A percentile compares a stretch with the other conserved stretches of the same genome.
phyloP scores from a whole-genome alignment of 2,329 filamentous ascomycete genomes.

The Cytospora piceicola region DNA sequence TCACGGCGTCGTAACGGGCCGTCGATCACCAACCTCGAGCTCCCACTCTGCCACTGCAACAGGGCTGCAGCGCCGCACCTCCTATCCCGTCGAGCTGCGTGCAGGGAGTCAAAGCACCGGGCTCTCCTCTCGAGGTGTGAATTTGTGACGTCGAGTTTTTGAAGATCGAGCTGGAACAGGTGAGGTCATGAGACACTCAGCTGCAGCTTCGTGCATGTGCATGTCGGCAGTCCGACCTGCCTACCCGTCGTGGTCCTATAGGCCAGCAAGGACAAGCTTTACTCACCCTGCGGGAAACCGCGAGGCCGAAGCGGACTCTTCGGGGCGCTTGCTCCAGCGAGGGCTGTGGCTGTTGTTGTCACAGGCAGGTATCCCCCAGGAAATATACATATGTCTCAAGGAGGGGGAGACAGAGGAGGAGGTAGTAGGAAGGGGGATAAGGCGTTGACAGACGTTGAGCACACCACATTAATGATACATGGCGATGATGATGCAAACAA shows the following conservation, averaged over 20 bases:
- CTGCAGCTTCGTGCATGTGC: slow-evolving; percentile 1
- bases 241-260: neutral
- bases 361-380: neutral
- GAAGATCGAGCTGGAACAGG: neutral
- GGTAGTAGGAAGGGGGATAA: neutral
- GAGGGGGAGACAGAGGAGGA: neutral
- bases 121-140: neutral
- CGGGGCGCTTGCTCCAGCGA: neutral
- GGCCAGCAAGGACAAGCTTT: slow-evolving; percentile 1
- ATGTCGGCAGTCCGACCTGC: neutral
- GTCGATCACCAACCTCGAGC: neutral
- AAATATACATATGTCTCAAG: neutral
- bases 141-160: neutral
- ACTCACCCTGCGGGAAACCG: neutral
- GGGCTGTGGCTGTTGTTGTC: neutral
- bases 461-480: neutral
- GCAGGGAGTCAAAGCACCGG: neutral
- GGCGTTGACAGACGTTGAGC: neutral
- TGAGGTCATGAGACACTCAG: neutral
- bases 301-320: neutral
- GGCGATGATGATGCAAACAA: neutral
- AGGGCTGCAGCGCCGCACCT: neutral
- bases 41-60: no score
- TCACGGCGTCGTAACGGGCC: neutral
- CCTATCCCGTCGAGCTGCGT: neutral